Percentiles rank a stretch among this genome's conserved stretches.
phyloP scores from a whole-genome alignment of 495 filamentous ascomycete species.

The Penicillium salamii region DNA sequence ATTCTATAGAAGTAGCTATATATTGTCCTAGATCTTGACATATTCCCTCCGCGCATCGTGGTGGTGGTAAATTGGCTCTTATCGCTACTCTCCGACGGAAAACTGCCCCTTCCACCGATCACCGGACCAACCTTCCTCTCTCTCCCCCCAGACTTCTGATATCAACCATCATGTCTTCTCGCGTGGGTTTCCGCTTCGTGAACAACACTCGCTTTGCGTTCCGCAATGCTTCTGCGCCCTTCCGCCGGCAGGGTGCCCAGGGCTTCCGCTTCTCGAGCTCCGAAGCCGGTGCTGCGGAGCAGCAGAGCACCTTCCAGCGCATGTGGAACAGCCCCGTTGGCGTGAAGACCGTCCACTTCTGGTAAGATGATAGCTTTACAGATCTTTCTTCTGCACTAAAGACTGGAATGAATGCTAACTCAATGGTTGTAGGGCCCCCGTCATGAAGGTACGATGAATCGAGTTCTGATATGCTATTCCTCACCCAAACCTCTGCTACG shows the following conservation, averaged over 20 bases:
- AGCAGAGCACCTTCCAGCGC: conserved; percentile 63
- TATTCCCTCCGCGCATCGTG: not conserved
- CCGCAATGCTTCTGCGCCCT: conserved; percentile 46
- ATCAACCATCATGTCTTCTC: conserved; percentile 41
- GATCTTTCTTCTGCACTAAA: not conserved
- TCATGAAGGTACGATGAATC: conserved; percentile 77
- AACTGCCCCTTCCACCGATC: conserved; percentile 22
- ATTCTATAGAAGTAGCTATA: not conserved
- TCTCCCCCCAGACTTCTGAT: conserved; percentile 15
- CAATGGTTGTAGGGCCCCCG: conserved; percentile 62
- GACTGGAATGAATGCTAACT: conserved; percentile 12
- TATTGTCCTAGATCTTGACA: not conserved
- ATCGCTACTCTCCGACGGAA: conserved; percentile 13
- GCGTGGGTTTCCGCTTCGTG: conserved; percentile 48
- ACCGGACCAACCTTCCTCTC: conserved; percentile 20
- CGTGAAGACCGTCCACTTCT: conserved; percentile 97
- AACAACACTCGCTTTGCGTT: conserved; percentile 53
- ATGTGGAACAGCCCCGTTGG: conserved; percentile 86
- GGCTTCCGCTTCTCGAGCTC: conserved; percentile 67
- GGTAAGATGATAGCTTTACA: conserved; percentile 47
- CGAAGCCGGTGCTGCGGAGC: conserved; percentile 46
- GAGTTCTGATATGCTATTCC: conserved; percentile 9
- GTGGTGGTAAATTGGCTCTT: conserved; percentile 7
- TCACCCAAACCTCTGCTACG: not conserved
- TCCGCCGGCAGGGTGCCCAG: conserved; percentile 51